Conservation (phyloP, 1,284 basidiomycete species). For the Psilocybe mexicana region DNA sequence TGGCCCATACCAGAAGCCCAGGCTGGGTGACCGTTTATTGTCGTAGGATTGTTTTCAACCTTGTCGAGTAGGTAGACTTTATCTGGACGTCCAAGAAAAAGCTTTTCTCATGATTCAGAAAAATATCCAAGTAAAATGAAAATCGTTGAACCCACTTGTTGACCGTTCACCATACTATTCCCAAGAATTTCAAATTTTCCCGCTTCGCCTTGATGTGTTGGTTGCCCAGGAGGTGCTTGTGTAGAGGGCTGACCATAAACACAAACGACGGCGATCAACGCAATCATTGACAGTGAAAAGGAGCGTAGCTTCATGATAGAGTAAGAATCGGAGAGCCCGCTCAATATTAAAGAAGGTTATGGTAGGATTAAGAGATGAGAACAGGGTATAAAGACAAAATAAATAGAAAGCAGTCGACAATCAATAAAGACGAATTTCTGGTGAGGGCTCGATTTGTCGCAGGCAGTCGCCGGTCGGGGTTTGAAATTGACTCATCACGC, state of each 20-base stretch:
- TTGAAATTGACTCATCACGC: too few relatives aligned
- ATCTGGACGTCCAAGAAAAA: constrained; percentile 57
- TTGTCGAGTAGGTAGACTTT: constrained; percentile 67
- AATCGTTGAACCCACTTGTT: constrained; percentile 45
- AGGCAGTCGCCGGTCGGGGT: too few relatives aligned
- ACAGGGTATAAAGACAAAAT: neutral
- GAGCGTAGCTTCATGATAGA: constrained; percentile 3
- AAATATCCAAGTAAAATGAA: neutral
- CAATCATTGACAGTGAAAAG: neutral
- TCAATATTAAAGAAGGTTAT: neutral
- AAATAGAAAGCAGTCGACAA: too few relatives aligned
- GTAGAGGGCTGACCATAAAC: constrained; percentile 5
- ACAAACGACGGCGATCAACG: constrained; percentile 2
- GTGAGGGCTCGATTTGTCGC: too few relatives aligned
- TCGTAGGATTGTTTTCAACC: constrained; percentile 60
- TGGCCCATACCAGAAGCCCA: constrained; percentile 55
- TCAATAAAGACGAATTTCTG: too few relatives aligned
- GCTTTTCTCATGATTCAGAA: constrained; percentile 28
- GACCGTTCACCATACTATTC: constrained; percentile 58
- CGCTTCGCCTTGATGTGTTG: constrained; percentile 21
- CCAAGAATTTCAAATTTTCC: constrained; percentile 55
- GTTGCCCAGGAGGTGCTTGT: constrained; percentile 19
- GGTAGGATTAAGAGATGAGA: neutral
- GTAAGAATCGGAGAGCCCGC: neutral
- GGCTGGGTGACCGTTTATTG: constrained; percentile 59